These are phyloP conservation scores for Taiwanofungus camphoratus DNA, from an alignment of 1,284 basidiomycete species.

Conservation along the genomic window DNA sequence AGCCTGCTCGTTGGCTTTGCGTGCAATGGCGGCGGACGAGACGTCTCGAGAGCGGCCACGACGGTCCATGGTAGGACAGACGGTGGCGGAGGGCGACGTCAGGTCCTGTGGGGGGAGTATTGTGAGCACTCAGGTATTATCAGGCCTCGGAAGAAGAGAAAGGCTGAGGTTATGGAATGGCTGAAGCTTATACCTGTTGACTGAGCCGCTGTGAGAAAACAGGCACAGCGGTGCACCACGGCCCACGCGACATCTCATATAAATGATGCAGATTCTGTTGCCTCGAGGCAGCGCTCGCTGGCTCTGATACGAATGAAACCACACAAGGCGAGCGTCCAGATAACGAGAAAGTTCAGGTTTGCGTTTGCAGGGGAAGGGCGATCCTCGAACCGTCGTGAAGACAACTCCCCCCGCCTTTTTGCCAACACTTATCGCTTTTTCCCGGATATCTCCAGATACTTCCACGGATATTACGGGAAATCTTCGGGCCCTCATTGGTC, in stretches of 20 bases:
- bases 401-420: background rate
- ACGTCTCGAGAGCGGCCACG: constrained; percentile 27
- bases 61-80: constrained; percentile 19
- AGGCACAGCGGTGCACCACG: constrained; percentile 10
- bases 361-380: background rate
- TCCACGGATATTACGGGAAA: constrained; percentile 3
- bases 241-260: constrained; percentile 16
- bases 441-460: constrained; percentile 2
- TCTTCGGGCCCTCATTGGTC: constrained; percentile 6
- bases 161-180: constrained; percentile 14
- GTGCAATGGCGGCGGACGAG: constrained; percentile 22
- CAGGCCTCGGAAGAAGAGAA: constrained; percentile 16
- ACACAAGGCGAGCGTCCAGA: background rate
- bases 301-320: too few relatives aligned
- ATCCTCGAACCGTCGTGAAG: too few relatives aligned
- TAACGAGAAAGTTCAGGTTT: too few relatives aligned
- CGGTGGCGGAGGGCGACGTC: constrained; percentile 11
- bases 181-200: constrained; percentile 20
- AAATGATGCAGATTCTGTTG: constrained; percentile 14
- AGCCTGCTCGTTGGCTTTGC: constrained; percentile 11
- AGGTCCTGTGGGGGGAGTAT: constrained; percentile 10
- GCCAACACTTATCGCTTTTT: constrained; percentile 3
- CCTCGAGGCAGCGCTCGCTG: constrained; percentile 21
- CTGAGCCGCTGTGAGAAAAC: constrained; percentile 8
- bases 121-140: constrained; percentile 1